Percentiles rank a stretch among this genome's conserved stretches.
Evolutionary conservation across 768 basidiomycete species (phyloP).

Genomic region (Suillus alpinus): DNA sequence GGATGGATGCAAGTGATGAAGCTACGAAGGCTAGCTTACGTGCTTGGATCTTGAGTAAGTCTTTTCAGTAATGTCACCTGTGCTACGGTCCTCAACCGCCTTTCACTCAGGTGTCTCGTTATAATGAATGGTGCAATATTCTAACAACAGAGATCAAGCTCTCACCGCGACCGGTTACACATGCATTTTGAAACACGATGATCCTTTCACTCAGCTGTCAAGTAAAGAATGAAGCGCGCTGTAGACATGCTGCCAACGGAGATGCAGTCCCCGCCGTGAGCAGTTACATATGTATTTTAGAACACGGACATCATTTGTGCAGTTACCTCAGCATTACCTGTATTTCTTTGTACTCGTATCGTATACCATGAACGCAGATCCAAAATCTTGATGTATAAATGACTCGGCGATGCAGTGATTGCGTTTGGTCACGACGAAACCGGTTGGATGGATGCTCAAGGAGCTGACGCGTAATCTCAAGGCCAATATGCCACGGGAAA

Average conservation of each 20-base stretch:
- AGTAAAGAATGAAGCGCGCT: neutral
- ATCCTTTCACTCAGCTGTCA: neutral
- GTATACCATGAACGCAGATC: neutral
- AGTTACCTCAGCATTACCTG: neutral
- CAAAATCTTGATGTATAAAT: too few relatives aligned
- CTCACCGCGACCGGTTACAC: neutral
- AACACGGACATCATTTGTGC: neutral
- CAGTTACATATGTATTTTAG: neutral
- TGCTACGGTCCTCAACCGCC: too few relatives aligned
- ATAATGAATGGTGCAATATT: neutral
- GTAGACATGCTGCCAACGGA: neutral
- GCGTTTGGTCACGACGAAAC: too few relatives aligned
- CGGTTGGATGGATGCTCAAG: too few relatives aligned
- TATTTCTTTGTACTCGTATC: neutral
- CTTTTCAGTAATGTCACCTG: neutral
- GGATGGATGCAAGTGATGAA: neutral
- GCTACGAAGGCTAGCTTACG: too few relatives aligned
- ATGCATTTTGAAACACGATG: neutral
- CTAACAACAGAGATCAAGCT: neutral
- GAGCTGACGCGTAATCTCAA: too few relatives aligned
- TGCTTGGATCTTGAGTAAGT: neutral
- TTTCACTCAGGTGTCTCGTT: neutral
- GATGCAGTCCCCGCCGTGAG: neutral
- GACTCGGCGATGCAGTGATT: neutral
- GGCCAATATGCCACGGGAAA: too few relatives aligned